Conservation (phyloP, 225 moss, liverwort and hornwort genomes). For the Pleurozium schreberi region DNA sequence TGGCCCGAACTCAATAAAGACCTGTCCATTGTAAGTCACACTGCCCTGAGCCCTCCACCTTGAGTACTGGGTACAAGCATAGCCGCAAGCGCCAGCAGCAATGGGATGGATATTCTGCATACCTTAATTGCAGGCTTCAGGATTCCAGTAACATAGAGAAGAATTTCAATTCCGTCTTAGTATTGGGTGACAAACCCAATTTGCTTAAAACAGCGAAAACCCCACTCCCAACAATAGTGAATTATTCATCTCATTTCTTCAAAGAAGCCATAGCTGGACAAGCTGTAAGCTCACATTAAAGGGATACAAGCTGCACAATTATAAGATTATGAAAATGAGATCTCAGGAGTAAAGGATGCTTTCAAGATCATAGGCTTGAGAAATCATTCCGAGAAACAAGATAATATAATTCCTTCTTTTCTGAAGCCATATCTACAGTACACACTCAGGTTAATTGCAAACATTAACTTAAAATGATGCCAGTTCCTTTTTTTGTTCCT, state of each 20-base stretch:
- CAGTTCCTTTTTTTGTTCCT: no score
- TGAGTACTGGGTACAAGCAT: background rate
- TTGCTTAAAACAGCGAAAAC: background rate
- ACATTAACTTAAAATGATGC: background rate
- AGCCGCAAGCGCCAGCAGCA: background rate
- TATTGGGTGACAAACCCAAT: conserved; percentile 23
- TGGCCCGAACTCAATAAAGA: background rate
- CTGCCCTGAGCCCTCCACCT: background rate
- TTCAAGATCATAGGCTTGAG: background rate
- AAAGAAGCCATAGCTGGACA: background rate
- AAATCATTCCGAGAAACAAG: background rate
- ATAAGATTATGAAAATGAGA: background rate
- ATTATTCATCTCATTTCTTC: background rate
- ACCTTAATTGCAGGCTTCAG: conserved; percentile 47
- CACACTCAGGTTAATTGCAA: background rate
- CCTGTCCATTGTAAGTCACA: background rate
- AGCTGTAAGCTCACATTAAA: background rate
- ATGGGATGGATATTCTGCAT: background rate
- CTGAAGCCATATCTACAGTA: background rate
- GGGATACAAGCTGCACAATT: background rate
- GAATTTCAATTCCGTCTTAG: conserved; percentile 29
- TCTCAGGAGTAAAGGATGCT: background rate
- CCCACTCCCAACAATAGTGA: background rate
- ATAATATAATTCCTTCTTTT: background rate
- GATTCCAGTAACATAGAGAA: conserved; percentile 43